Conservation (phyloP, 495 filamentous ascomycete species). For the Neurospora hispaniola region DNA sequence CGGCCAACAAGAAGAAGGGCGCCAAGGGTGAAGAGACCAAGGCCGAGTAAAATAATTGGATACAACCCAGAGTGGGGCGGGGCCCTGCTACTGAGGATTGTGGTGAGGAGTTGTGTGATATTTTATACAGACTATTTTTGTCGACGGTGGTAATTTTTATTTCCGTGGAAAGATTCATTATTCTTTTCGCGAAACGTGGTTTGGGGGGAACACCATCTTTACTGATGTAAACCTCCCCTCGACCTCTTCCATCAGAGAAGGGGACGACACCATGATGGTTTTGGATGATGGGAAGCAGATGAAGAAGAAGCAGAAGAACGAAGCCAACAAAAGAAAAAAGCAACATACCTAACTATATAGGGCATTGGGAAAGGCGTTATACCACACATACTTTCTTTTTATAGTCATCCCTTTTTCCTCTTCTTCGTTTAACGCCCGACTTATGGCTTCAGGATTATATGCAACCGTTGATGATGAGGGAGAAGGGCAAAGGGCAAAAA, state of each 20-base stretch:
- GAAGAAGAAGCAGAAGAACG: background rate
- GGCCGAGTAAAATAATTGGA: background rate
- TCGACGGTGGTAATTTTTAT: background rate
- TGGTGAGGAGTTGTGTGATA: background rate
- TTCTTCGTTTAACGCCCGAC: background rate
- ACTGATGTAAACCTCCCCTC: background rate
- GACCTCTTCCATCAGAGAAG: background rate
- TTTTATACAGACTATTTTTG: background rate
- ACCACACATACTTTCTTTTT: background rate
- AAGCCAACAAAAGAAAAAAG: background rate
- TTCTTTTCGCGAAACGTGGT: background rate
- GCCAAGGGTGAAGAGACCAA: constrained; percentile 18
- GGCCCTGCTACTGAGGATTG: background rate
- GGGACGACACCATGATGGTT: background rate
- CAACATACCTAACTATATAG: background rate
- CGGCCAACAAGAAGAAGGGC: constrained; percentile 26
- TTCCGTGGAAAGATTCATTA: background rate
- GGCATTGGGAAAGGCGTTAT: background rate
- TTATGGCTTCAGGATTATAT: background rate
- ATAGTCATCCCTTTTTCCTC: background rate
- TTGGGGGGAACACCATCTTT: background rate
- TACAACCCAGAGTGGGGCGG: background rate
- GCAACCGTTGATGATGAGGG: background rate
- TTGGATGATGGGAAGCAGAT: background rate
- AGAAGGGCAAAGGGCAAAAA: background rate